Conservation (phyloP, 495 filamentous ascomycete species). For the Apiosordaria backusii region DNA sequence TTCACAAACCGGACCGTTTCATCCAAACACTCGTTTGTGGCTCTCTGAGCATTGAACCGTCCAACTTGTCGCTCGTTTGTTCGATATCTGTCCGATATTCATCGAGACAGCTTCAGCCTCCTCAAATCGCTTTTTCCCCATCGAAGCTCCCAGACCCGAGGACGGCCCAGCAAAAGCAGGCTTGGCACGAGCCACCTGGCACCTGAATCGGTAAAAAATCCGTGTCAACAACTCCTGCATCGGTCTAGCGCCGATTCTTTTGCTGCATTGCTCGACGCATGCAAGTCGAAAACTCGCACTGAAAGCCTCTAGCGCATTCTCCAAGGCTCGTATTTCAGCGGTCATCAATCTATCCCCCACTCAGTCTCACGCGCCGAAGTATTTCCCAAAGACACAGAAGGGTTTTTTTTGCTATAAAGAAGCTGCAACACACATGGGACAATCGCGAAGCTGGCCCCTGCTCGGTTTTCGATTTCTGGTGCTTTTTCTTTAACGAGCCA, state of each 20-base stretch:
- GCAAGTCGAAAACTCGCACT: not conserved
- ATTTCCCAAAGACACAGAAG: not conserved
- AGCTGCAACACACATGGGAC: not conserved
- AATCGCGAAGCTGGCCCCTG: not conserved
- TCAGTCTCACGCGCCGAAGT: not conserved
- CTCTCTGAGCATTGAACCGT: slow-evolving; percentile 5
- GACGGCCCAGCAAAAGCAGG: not conserved
- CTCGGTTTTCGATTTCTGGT: no score
- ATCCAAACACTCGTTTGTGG: slow-evolving; percentile 17
- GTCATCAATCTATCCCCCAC: slow-evolving; percentile 4
- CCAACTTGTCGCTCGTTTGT: slow-evolving; percentile 3
- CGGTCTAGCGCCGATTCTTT: slow-evolving; percentile 14
- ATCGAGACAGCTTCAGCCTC: not conserved
- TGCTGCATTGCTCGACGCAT: slow-evolving; percentile 7
- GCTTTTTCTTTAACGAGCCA: not conserved
- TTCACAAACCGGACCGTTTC: slow-evolving; percentile 10
- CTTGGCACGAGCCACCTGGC: slow-evolving; percentile 3
- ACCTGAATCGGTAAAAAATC: slow-evolving; percentile 1
- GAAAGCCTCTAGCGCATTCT: not conserved
- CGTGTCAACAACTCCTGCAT: slow-evolving; percentile 2
- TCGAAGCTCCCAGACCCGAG: no score
- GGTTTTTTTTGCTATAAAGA: no score
- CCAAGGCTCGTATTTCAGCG: slow-evolving; percentile 18
- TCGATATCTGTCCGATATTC: not conserved
- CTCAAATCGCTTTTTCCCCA: not conserved